Percentiles rank a stretch among this genome's conserved stretches.
Conservation (phyloP, 352 stramenopile genomes). For the Blastocystis sp. region DNA sequence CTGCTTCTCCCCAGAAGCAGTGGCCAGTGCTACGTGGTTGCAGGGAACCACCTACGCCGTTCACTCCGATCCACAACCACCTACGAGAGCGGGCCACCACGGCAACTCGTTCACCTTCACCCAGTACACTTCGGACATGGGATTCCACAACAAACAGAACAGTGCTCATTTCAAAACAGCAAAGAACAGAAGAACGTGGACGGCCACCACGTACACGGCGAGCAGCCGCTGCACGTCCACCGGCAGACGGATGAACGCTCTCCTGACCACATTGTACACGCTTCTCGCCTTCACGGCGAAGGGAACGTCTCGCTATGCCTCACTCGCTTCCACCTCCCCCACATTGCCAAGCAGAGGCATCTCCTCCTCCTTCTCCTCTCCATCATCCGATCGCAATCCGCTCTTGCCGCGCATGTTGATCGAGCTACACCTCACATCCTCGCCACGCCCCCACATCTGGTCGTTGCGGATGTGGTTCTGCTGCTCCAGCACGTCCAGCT, state of each 20-base stretch:
- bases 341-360: constrained; percentile 18
- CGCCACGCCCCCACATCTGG: neutral
- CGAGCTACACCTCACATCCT: neutral
- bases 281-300: constrained; percentile 1
- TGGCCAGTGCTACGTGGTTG: neutral
- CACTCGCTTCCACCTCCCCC: neutral
- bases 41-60: neutral
- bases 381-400: neutral
- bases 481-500: constrained; percentile 57
- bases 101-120: constrained; percentile 20
- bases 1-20: neutral
- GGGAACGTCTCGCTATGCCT: constrained; percentile 33
- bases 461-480: constrained; percentile 41
- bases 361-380: constrained; percentile 35
- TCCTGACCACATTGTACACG: constrained; percentile 40
- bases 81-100: constrained; percentile 49
- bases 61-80: neutral
- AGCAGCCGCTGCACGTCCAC: constrained; percentile 26
- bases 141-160: neutral
- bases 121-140: constrained; percentile 25
- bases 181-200: constrained; percentile 56
- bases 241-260: constrained; percentile 27
- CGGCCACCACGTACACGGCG: constrained; percentile 5
- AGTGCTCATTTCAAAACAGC: constrained; percentile 45
- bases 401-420: constrained; percentile 33